Base-by-base conservation (phyloP, 768 basidiomycete genomes). In the Kwoniella mangroviensis region DNA sequence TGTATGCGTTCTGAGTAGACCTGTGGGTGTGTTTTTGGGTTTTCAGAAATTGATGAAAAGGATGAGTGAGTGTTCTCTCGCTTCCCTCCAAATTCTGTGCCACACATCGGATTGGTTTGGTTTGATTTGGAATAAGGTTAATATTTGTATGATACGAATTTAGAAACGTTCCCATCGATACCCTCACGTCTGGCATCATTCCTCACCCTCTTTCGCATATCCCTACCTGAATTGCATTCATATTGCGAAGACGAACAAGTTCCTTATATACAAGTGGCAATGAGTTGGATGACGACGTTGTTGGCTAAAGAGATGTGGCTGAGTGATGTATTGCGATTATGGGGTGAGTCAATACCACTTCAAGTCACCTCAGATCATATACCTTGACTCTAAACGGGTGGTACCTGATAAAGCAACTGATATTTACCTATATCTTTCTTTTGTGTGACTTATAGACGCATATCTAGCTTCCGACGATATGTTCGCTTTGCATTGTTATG, bases 251-350 rank as follows among this genome's bases (percentile, higher is more conserved):
- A 80, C 57, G 79, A 80, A 57, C 79, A 78, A 53, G 77, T 80
- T 9, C 74, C 73, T 4, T 77, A 74, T 58, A 60, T 72, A 3
- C 64, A 78, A 40, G 73, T 80, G 15, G 76, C 67, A 12, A 63
- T 74, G 65, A 75, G 77, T 66, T 80, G 95, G 79, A 69, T 78
- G 43, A 72, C 63, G 42, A 77, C 72, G 3, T 43, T 80, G 49
- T 60, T 80, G 26, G 63, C 72, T 3, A 74, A 65, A 42, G 79
- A 80, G 57, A 77, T 80, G 79, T 80, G 79, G 75, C 65, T 80
- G 13, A 74, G 72, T 4, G 74, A 80, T 73, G 73, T 80, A 4
- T 41, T 80, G 55, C 53, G 79, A 34, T 55, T 80, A 42, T 80
- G 79, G 79, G 79, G 79, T 80, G 45, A 65, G 79, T 74, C 13